Percentiles rank a stretch among this genome's conserved stretches.
phyloP scores from a whole-genome alignment of 2,329 filamentous ascomycete species.

The Tolypocladium tundrense region DNA sequence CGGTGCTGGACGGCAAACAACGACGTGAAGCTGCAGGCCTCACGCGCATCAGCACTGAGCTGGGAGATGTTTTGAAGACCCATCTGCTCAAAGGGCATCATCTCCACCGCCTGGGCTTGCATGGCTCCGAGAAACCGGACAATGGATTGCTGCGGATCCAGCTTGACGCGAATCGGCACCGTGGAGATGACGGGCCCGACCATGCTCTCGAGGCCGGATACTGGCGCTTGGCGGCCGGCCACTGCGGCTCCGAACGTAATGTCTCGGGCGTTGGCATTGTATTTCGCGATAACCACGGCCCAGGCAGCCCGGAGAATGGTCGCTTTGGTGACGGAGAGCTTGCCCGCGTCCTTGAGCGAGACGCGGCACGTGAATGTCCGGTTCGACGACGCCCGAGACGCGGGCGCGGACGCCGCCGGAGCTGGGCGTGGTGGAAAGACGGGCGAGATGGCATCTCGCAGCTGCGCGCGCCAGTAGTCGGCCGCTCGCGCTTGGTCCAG shows the following conservation, averaged over 20 bases:
- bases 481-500: too few species aligned
- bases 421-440: too few species aligned
- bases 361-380: too few species aligned
- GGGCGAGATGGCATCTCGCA: too few species aligned
- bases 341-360: too few species aligned
- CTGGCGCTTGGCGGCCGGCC: not conserved
- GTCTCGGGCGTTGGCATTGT: not conserved
- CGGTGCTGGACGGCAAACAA: not conserved
- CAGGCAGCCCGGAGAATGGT: not conserved
- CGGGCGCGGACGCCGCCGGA: too few species aligned
- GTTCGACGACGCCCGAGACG: too few species aligned
- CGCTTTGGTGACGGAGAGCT: not conserved
- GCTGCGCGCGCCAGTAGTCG: too few species aligned
- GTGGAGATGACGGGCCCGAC: not conserved
- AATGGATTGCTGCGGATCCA: too few species aligned
- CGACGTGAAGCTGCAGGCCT: conserved; percentile 5
- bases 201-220: not conserved
- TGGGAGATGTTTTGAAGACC: conserved; percentile 12
- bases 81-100: conserved; percentile 8
- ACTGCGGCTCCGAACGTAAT: not conserved
- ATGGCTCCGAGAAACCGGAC: conserved; percentile 4
- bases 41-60: conserved; percentile 1
- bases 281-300: not conserved
- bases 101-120: conserved; percentile 5
- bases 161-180: not conserved